phyloP scores from a whole-genome alignment of 371 early-diverging fungal species.

The Mucor piriformis region DNA sequence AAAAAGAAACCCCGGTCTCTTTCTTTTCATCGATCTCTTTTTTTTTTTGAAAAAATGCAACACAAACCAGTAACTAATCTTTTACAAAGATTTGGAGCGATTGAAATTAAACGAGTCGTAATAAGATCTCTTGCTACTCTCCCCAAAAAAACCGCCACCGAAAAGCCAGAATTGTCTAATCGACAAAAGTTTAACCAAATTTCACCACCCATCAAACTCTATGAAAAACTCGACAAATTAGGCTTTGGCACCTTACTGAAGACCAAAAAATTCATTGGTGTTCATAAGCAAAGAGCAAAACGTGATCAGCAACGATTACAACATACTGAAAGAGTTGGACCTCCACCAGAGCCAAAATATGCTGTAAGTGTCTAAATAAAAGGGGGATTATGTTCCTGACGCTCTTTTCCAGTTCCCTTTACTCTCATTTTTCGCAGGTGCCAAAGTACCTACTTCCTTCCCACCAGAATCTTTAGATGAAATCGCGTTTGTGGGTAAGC shows the following conservation, averaged over 20 bases:
- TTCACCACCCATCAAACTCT: constrained; percentile 42
- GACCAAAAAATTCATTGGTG: constrained; percentile 38
- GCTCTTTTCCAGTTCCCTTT: constrained; percentile 50
- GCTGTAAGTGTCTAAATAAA: constrained; percentile 16
- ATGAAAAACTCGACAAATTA: constrained; percentile 44
- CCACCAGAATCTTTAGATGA: constrained; percentile 64
- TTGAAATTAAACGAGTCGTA: background rate
- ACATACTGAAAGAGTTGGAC: constrained; percentile 16
- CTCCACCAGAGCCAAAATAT: constrained; percentile 36
- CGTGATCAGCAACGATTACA: constrained; percentile 13
- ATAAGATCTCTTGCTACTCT: constrained; percentile 1
- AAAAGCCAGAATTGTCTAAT: constrained; percentile 31
- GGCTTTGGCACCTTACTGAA: constrained; percentile 47
- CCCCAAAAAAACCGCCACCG: background rate
- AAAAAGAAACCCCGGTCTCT: background rate
- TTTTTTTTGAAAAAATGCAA: constrained; percentile 2
- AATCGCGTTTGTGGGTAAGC: constrained; percentile 67
- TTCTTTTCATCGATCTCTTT: background rate
- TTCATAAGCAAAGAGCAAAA: constrained; percentile 28
- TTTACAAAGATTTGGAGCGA: background rate
- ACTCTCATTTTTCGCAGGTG: constrained; percentile 72
- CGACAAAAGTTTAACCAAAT: constrained; percentile 51
- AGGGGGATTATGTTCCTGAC: background rate
- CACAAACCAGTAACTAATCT: background rate
- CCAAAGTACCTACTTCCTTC: constrained; percentile 62